Base-by-base conservation (phyloP, 2,329 filamentous ascomycete genomes). In the Cercospora sesami region DNA sequence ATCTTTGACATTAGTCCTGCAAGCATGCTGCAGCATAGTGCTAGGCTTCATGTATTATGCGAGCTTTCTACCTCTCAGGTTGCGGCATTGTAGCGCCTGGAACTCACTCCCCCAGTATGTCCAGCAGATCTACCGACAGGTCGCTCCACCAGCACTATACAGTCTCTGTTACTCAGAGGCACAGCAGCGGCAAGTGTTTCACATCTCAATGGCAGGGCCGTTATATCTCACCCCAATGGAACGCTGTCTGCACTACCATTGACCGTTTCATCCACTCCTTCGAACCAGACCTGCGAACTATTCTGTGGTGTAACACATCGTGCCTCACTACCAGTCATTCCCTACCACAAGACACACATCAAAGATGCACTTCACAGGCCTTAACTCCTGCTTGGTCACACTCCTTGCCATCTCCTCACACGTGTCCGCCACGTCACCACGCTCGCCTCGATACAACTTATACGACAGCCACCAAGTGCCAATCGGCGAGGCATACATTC, bases 131-230 rank as follows among this genome's bases (percentile, higher is more conserved):
- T 64, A 26, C 63, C 42, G 55, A 31, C 61, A 60, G 26, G 31
- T 28, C 45, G 53, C 33, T 64, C 55, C 63, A 60, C 36, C 57
- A 31, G 3, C 23, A 48, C 12, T 31, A 59, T 36, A 30, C 23
- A 42, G 9, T 55, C 45, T 36, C 62, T 58, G 64, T 67, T 60
- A 55, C 45, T 51, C 48, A 69, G 63, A 60, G 68, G 70, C 70
- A 72, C 70, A 72, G 68, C 58, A 66, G 65, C 65, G 65, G 36
- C 60, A 65, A 68, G 53, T 21, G 60, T 69, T 68, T 72, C 64
- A 60, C 33, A 10, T 28, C 23, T 36, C 18, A 28, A 23, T 62
- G 33, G n/a, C 58, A 59, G 14, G 21, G 21, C 60, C 57, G 7
- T 64, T 66, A 69, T 68, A 71, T 36, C 53, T 58, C 18, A 7